Evolutionary conservation across 441 rosid species (phyloP).

Genomic region (Gossypium schwendimanii): DNA sequence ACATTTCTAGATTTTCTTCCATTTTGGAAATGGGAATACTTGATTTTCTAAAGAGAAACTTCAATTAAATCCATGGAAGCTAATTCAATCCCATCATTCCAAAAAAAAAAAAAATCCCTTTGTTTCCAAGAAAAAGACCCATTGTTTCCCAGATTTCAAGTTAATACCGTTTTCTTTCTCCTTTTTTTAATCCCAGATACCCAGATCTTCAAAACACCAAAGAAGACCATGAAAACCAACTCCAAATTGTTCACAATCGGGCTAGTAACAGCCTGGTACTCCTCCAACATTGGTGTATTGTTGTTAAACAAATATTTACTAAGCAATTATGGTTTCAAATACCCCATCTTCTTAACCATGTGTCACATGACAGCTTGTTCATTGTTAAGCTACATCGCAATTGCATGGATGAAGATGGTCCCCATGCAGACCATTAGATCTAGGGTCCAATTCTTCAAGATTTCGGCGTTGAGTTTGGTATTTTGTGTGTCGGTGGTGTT

Average conservation of each 20-base stretch:
- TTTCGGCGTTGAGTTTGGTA: constrained; percentile 67
- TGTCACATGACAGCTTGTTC: constrained; percentile 96
- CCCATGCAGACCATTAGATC: constrained; percentile 91
- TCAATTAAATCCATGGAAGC: constrained; percentile 29
- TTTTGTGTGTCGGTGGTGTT: constrained; percentile 88
- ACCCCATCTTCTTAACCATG: constrained; percentile 87
- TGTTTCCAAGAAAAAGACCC: not conserved
- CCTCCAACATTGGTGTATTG: constrained; percentile 82
- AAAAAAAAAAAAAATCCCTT: not conserved
- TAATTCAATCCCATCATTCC: not conserved
- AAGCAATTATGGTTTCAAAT: constrained; percentile 82
- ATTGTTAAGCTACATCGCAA: constrained; percentile 69
- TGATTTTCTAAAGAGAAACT: constrained; percentile 1
- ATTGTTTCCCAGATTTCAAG: not conserved
- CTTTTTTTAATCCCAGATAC: not conserved
- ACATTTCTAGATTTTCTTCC: not conserved
- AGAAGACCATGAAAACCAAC: constrained; percentile 33
- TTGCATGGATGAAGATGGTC: constrained; percentile 85
- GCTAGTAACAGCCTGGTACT: constrained; percentile 73
- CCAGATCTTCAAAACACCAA: not conserved
- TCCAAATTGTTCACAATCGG: constrained; percentile 66
- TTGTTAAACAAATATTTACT: constrained; percentile 76
- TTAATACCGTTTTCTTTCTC: not conserved
- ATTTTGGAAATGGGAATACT: not conserved
- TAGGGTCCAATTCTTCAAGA: constrained; percentile 67